phyloP scores from a whole-genome alignment of 2,329 filamentous ascomycete genomes.

The Fusarium veterinarium region DNA sequence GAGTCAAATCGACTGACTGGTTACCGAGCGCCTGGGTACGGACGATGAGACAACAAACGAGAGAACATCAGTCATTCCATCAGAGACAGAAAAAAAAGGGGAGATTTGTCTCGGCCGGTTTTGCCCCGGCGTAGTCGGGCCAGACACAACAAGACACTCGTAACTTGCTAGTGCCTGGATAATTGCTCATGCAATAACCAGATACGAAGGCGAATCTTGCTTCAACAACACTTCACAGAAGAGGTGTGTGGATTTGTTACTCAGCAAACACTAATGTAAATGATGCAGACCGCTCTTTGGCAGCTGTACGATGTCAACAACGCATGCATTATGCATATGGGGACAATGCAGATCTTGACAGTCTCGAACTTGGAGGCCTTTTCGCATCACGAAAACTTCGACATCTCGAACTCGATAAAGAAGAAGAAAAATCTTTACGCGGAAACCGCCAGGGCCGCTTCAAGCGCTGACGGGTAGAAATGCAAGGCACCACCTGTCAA shows the following conservation, averaged over 20 bases:
- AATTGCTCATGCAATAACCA: conserved; percentile 26
- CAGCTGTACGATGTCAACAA: conserved; percentile 40
- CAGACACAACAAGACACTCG: background rate
- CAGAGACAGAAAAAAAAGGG: background rate
- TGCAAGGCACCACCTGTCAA: conserved; percentile 29
- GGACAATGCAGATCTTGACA: conserved; percentile 16
- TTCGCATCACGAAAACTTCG: conserved; percentile 1
- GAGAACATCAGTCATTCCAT: conserved; percentile 21
- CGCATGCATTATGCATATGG: conserved; percentile 37
- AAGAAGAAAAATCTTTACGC: background rate
- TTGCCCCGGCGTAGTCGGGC: conserved; percentile 9
- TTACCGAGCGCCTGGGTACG: conserved; percentile 17
- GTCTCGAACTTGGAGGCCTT: conserved; percentile 34
- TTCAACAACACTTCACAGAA: conserved; percentile 1
- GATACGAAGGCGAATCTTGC: background rate
- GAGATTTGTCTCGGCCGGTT: conserved; percentile 19
- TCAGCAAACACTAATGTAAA: conserved; percentile 32
- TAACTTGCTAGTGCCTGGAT: conserved; percentile 3
- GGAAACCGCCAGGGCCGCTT: conserved; percentile 25
- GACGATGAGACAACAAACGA: conserved; percentile 31
- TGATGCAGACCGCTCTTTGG: conserved; percentile 46
- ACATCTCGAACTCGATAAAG: conserved; percentile 12
- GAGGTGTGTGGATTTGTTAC: conserved; percentile 23
- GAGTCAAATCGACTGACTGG: conserved; percentile 20
- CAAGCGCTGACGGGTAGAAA: conserved; percentile 23